Evolutionary conservation across 169 alveolate species (phyloP).

Genomic region (Perkinsus chesapeaki): DNA sequence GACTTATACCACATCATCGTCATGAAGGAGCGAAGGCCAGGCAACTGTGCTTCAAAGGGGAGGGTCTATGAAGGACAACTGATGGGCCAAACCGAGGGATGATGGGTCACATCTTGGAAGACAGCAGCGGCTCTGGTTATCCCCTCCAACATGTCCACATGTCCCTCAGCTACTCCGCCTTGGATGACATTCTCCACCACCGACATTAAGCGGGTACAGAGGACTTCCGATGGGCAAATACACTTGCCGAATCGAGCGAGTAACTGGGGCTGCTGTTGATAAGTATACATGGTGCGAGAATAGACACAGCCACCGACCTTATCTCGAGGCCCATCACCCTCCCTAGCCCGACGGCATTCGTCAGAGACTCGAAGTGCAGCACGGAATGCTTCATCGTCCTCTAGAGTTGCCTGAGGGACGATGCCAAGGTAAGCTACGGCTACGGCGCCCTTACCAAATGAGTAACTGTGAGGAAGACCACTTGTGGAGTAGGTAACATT

Average conservation of each 20-base stretch:
- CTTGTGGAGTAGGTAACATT: neutral
- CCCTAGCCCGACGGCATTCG: neutral
- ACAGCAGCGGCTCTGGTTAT: neutral
- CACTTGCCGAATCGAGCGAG: neutral
- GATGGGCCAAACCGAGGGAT: neutral
- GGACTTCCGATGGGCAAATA: neutral
- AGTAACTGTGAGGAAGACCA: neutral
- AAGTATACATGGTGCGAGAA: neutral
- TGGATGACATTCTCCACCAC: neutral
- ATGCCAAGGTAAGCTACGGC: neutral
- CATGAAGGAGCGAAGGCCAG: neutral
- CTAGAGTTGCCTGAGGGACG: neutral
- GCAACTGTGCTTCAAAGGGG: neutral
- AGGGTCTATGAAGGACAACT: neutral
- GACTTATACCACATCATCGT: neutral
- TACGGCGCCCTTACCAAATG: neutral
- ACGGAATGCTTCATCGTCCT: neutral
- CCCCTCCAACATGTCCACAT: neutral
- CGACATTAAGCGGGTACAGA: neutral
- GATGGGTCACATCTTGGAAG: neutral
- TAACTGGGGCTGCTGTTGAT: no score
- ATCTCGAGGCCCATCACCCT: neutral
- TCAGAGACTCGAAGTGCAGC: neutral
- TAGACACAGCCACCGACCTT: neutral
- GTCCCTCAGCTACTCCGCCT: neutral